phyloP scores from a whole-genome alignment of 768 basidiomycete genomes.

The Suillus alpinus region DNA sequence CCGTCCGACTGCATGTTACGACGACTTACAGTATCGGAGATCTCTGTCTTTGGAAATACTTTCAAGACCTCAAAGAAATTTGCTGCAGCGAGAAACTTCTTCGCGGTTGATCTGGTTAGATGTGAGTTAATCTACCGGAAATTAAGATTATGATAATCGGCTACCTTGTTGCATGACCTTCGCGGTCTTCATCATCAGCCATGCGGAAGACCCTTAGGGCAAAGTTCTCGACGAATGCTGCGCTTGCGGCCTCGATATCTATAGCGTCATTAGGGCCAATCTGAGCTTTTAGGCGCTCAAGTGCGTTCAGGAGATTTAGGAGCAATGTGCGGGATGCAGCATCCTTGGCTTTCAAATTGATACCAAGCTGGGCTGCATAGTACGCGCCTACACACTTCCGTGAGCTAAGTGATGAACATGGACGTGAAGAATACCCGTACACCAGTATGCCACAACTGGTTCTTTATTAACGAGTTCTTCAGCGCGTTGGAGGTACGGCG shows the following conservation, averaged over 20 bases:
- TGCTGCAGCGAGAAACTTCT: constrained; percentile 92
- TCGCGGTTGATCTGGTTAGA: constrained; percentile 71
- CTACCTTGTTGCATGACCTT: constrained; percentile 73
- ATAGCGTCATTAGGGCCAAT: constrained; percentile 78
- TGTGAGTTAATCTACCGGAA: constrained; percentile 8
- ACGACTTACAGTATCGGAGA: constrained; percentile 54
- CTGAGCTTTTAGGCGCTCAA: constrained; percentile 79
- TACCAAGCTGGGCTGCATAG: constrained; percentile 87
- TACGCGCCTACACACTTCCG: constrained; percentile 64
- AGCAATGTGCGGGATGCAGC: constrained; percentile 63
- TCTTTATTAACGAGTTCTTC: constrained; percentile 82
- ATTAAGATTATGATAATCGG: not conserved
- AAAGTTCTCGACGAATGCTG: constrained; percentile 94
- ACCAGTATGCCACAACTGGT: constrained; percentile 93
- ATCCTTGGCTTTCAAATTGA: constrained; percentile 70
- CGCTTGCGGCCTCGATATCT: constrained; percentile 75
- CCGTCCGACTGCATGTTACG: not conserved
- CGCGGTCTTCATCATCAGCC: constrained; percentile 91
- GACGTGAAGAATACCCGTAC: constrained; percentile 45
- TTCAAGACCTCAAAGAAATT: constrained; percentile 91
- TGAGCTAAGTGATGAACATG: not conserved
- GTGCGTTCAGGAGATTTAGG: constrained; percentile 65
- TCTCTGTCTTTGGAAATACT: constrained; percentile 61
- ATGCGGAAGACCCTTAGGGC: constrained; percentile 82
- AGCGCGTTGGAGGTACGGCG: constrained; percentile 86